Conservation (phyloP, 2,329 filamentous ascomycete species). For the Hirsutella rhossiliensis region DNA sequence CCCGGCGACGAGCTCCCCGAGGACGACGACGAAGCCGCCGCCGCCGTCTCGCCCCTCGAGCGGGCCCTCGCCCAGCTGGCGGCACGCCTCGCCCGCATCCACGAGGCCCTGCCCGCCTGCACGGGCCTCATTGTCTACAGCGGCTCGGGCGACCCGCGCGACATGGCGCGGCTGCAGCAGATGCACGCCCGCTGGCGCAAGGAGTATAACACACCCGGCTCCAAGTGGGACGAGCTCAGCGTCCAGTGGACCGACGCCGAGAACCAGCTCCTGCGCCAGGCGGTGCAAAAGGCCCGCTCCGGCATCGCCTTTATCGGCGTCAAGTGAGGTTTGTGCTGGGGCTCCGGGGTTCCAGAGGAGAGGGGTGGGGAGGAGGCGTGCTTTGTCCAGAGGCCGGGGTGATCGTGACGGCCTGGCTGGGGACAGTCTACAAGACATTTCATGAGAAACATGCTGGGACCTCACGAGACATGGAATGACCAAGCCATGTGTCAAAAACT, state of each 20-base stretch:
- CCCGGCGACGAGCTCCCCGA: slow-evolving; percentile 11
- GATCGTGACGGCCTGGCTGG: too few species aligned
- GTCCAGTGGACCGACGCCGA: slow-evolving; percentile 58
- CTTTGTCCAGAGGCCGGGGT: too few species aligned
- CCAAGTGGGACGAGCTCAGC: slow-evolving; percentile 54
- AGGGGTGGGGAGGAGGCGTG: too few species aligned
- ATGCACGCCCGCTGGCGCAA: slow-evolving; percentile 48
- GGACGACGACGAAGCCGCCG: slow-evolving; percentile 7
- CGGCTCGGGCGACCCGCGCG: slow-evolving; percentile 55
- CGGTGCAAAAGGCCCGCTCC: slow-evolving; percentile 42
- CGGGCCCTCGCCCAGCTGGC: slow-evolving; percentile 32
- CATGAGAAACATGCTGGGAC: too few species aligned
- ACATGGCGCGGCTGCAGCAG: slow-evolving; percentile 49
- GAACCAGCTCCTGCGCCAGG: slow-evolving; percentile 48
- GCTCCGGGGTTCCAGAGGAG: not conserved
- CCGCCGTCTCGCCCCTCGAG: slow-evolving; percentile 25
- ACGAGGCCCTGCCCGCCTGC: slow-evolving; percentile 49
- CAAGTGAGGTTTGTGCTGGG: slow-evolving; percentile 30
- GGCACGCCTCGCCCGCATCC: slow-evolving; percentile 39
- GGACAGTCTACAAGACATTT: too few species aligned
- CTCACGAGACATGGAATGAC: too few species aligned
- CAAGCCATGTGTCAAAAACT: too few species aligned
- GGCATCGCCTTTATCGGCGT: slow-evolving; percentile 54
- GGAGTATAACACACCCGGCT: slow-evolving; percentile 51
- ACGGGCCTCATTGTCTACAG: slow-evolving; percentile 54